A percentile compares a stretch with the other conserved stretches of the same genome.
These are phyloP conservation scores for Ambispora gerdemannii DNA, from an alignment of 192 early-diverging fungal genomes.

Conservation along the genomic window DNA sequence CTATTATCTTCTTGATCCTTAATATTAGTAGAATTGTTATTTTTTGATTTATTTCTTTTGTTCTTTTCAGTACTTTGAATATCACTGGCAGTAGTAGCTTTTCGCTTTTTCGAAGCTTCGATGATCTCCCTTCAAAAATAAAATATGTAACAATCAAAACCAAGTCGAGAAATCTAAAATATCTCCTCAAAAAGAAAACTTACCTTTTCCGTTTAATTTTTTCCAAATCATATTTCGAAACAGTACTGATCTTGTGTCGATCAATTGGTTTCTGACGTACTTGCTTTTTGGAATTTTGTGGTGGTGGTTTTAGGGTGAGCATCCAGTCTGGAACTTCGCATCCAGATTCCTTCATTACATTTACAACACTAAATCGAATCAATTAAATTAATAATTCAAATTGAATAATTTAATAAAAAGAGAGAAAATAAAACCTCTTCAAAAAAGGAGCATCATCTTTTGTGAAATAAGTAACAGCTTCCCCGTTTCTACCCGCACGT, in stretches of 20 bases:
- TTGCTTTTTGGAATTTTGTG: conserved; percentile 50
- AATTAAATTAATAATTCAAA: neutral
- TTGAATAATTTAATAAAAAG: neutral
- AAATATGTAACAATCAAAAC: neutral
- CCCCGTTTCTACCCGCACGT: conserved; percentile 87
- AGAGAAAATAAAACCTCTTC: conserved; percentile 51
- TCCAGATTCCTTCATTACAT: conserved; percentile 94
- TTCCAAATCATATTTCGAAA: conserved; percentile 62
- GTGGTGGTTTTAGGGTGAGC: conserved; percentile 79
- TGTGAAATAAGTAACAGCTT: conserved; percentile 94
- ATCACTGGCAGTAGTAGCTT: too few species aligned
- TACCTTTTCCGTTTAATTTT: conserved; percentile 58
- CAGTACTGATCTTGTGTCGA: conserved; percentile 66
- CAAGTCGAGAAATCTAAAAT: neutral
- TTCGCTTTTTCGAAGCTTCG: conserved; percentile 40
- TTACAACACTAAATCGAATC: conserved; percentile 68
- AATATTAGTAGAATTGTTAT: too few species aligned
- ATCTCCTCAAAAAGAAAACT: conserved; percentile 14
- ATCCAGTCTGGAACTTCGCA: conserved; percentile 99
- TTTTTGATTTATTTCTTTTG: too few species aligned
- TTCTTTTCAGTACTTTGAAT: too few species aligned
- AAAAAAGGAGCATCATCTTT: conserved; percentile 88
- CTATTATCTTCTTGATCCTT: too few species aligned
- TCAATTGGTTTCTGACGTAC: conserved; percentile 64
- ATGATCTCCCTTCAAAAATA: conserved; percentile 45